Evolutionary conservation across 83 land plant genomes (phyloP), one percentile per base, ranked within the genome.

Genomic region (Diphasiastrum complanatum): DNA sequence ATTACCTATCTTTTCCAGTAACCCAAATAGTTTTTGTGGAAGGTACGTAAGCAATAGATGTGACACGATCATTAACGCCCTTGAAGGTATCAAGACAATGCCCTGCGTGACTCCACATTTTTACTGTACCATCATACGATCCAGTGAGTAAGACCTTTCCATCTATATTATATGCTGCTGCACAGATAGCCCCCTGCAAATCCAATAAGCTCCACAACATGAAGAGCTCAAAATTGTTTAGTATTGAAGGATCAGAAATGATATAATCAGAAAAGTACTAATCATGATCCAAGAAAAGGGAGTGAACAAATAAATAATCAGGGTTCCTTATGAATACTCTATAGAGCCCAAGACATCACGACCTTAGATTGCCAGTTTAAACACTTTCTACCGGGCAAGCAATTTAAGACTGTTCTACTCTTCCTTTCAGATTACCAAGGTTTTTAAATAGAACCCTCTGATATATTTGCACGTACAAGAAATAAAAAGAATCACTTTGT

Each of bases 101-200:
- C 11, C 74, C 74, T 43, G 64, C 74, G 5, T 43, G 74, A 31
- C 74, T 71, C 74, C 74, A 71, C 12, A 71, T 41, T 20, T 55
- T 71, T 14, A 71, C 47, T 10, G 69, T 36, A 4, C 74, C 74
- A 53, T 71, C 74, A 47, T 71, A 71, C 2, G 74, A 33, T 24
- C 74, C 74, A 19, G 69, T 71, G 12, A 71, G 38, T 23, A 71
- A 35, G 3, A 34, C 33, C 25, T 64, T 71, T 16, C 35, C 49
- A 22, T 71, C 74, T 34, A 29, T 64, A 37, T 64, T 69, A 64
- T 65, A 64, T 16, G 74, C 52, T 8, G 60, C 74, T 55, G 74
- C 61, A 34, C 51, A 53, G 31, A 64, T 64, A 24, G 71, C 74
- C 56, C 74, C 74, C 74, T 71, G 64, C 35, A 63, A 0, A 22